Conservation (phyloP, 768 basidiomycete genomes). For the Cyclocybe cylindracea region DNA sequence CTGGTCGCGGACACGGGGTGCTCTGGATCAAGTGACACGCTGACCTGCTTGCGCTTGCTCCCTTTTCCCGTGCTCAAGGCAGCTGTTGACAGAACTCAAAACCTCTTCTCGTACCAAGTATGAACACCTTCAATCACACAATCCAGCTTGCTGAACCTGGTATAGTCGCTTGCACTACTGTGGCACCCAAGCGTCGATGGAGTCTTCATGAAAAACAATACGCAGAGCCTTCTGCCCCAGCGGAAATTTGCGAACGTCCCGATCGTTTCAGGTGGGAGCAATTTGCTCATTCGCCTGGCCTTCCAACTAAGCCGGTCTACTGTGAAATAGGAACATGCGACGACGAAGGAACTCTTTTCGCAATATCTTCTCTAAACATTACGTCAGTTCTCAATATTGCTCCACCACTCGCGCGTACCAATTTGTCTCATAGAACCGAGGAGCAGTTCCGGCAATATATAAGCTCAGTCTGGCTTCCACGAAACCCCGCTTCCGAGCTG, state of each 20-base stretch:
- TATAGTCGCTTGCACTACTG: slow-evolving; percentile 39
- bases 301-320: slow-evolving; percentile 1
- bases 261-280: slow-evolving; percentile 29
- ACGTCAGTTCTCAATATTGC: slow-evolving; percentile 31
- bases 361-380: slow-evolving; percentile 42
- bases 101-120: slow-evolving; percentile 45
- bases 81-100: slow-evolving; percentile 43
- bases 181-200: slow-evolving; percentile 58
- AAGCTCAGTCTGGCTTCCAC: slow-evolving; percentile 14
- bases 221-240: slow-evolving; percentile 40
- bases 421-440: slow-evolving; percentile 16
- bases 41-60: slow-evolving; percentile 43
- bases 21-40: slow-evolving; percentile 36
- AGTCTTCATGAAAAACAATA: slow-evolving; percentile 43
- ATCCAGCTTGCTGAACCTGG: not conserved
- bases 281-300: not conserved
- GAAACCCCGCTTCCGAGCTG: slow-evolving; percentile 12
- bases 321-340: slow-evolving; percentile 40
- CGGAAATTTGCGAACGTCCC: slow-evolving; percentile 50
- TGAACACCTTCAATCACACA: not conserved
- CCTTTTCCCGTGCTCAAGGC: slow-evolving; percentile 38
- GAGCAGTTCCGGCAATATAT: slow-evolving; percentile 21
- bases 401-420: not conserved
- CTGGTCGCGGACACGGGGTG: slow-evolving; percentile 45
- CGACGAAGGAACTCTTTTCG: slow-evolving; percentile 56